phyloP scores from a whole-genome alignment of 1,284 basidiomycete genomes.

The Meripilus lineatus region DNA sequence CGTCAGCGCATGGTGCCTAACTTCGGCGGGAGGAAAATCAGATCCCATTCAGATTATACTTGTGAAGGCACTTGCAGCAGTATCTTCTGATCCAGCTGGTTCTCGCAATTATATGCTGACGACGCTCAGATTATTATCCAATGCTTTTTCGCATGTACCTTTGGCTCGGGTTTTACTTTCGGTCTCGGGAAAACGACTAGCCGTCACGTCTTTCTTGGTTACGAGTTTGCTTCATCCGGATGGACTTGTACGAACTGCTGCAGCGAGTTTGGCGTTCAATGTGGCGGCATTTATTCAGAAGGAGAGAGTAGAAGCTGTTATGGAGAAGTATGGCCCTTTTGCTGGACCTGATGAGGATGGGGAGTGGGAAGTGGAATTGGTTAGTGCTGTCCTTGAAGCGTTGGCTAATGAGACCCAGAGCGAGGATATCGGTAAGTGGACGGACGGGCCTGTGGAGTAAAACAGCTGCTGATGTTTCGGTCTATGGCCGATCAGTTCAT shows the following conservation, averaged over 20 bases:
- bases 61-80: constrained; percentile 32
- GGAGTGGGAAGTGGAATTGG: constrained; percentile 82
- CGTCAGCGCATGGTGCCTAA: constrained; percentile 48
- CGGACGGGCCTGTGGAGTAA: background rate
- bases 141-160: constrained; percentile 54
- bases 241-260: constrained; percentile 65
- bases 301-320: constrained; percentile 41
- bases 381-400: constrained; percentile 75
- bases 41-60: constrained; percentile 42
- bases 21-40: constrained; percentile 22
- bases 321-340: constrained; percentile 19
- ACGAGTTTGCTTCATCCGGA: constrained; percentile 68
- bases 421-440: constrained; percentile 74
- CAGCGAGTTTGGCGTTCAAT: constrained; percentile 80
- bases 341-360: constrained; percentile 45
- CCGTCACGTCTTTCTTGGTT: constrained; percentile 45
- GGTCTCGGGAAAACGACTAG: constrained; percentile 17
- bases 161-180: constrained; percentile 52
- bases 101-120: constrained; percentile 61
- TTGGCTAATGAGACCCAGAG: constrained; percentile 57
- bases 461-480: background rate
- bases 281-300: constrained; percentile 62
- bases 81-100: constrained; percentile 25
- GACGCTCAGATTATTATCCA: constrained; percentile 69
- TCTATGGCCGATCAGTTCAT: constrained; percentile 50